Percentiles rank a stretch among this genome's conserved stretches.
Evolutionary conservation across 345 rosid genomes (phyloP).

Genomic region (Eucalyptus cloeziana): DNA sequence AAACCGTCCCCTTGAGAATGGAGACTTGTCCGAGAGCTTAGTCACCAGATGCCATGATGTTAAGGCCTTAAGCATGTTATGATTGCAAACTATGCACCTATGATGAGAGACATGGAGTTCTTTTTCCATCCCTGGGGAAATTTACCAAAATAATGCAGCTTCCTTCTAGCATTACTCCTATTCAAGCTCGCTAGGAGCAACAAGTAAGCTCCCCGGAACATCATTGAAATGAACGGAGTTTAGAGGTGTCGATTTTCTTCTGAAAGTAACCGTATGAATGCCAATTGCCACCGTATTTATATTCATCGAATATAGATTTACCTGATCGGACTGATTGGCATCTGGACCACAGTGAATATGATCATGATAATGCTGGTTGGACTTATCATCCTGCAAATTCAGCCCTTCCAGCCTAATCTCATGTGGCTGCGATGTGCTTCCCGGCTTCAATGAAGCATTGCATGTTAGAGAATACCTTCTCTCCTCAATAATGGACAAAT

Average conservation of each 20-base stretch:
- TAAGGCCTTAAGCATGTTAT: background rate
- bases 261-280: background rate
- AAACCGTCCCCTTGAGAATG: background rate
- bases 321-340: background rate
- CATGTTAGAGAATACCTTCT: background rate
- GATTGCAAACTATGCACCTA: background rate
- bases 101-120: background rate
- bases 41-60: background rate
- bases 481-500: background rate
- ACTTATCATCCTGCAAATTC: background rate
- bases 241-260: background rate
- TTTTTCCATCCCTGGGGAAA: background rate
- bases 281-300: background rate
- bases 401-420: background rate
- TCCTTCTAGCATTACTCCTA: background rate
- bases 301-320: background rate
- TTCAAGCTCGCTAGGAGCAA: background rate
- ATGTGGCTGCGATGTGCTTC: conserved; percentile 25
- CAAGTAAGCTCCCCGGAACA: background rate
- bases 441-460: conserved; percentile 6
- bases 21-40: background rate
- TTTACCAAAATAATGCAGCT: background rate
- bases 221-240: background rate
- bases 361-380: background rate
- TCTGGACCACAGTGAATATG: conserved; percentile 4